phyloP scores from a whole-genome alignment of 768 basidiomycete genomes.

The Fomitopsis serialis region DNA sequence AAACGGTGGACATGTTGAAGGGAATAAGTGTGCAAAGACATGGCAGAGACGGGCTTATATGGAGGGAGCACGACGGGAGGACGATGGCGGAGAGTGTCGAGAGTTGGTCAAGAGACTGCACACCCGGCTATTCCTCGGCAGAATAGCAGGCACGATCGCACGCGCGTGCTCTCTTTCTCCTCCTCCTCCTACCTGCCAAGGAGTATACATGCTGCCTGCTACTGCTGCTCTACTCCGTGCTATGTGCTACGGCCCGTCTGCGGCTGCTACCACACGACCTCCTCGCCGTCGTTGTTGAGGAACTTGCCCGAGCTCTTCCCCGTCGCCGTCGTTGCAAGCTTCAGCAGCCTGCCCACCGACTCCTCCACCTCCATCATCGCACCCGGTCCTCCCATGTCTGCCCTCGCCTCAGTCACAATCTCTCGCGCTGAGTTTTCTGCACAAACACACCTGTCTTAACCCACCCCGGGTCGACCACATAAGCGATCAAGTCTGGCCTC shows the following conservation, averaged over 20 bases:
- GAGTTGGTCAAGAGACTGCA: no score
- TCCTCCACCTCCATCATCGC: constrained; percentile 26
- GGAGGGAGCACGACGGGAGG: no score
- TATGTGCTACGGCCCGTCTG: neutral
- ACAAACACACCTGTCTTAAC: constrained; percentile 29
- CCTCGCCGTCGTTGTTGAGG: constrained; percentile 25
- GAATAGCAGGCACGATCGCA: no score
- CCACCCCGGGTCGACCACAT: constrained; percentile 34
- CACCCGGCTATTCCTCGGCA: no score
- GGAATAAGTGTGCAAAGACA: neutral
- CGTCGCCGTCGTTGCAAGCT: constrained; percentile 20
- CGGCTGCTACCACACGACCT: constrained; percentile 24
- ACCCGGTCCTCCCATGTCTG: constrained; percentile 31
- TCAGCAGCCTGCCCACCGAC: constrained; percentile 25
- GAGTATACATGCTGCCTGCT: no score
- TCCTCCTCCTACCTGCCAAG: no score
- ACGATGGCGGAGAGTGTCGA: no score
- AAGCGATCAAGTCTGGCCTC: constrained; percentile 26
- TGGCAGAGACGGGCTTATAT: no score
- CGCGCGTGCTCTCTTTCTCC: no score
- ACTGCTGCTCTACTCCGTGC: no score
- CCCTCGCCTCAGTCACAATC: neutral
- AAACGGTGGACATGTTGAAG: constrained; percentile 7
- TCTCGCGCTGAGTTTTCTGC: neutral
- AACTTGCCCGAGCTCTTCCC: constrained; percentile 27